phyloP scores from a whole-genome alignment of 768 basidiomycete species.

The Phaffia australis region DNA sequence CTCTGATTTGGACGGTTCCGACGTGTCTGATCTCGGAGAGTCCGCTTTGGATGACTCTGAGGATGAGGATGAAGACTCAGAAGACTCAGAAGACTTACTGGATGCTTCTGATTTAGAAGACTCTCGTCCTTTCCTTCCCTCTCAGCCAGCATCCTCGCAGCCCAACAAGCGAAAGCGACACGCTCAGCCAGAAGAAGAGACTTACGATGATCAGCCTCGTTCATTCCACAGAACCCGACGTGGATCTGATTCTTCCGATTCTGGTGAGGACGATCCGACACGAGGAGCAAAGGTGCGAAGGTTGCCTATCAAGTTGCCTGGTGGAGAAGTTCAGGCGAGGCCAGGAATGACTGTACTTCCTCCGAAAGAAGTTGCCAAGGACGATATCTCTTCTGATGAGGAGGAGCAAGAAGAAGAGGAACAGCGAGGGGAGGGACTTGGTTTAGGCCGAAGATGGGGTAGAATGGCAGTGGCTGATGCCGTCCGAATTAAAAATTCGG shows the following conservation, averaged over 20 bases:
- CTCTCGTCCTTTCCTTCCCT: neutral
- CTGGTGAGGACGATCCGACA: constrained; percentile 6
- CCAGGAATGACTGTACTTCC: constrained; percentile 33
- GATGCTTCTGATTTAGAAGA: neutral
- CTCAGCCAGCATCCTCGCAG: neutral
- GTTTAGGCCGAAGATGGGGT: constrained; percentile 47
- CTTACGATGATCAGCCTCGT: constrained; percentile 11
- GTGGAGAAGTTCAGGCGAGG: constrained; percentile 57
- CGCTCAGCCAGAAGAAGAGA: constrained; percentile 19
- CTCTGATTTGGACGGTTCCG: neutral
- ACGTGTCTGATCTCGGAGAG: neutral
- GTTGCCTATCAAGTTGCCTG: constrained; percentile 75
- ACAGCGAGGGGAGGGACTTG: constrained; percentile 49
- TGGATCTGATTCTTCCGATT: constrained; percentile 10
- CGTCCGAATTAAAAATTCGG: constrained; percentile 55
- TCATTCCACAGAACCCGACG: constrained; percentile 5
- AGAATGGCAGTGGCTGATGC: constrained; percentile 65
- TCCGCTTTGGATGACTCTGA: constrained; percentile 2
- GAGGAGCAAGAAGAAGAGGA: constrained; percentile 26
- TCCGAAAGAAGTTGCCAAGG: neutral
- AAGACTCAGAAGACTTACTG: neutral
- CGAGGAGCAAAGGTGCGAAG: constrained; percentile 31
- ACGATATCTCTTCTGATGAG: constrained; percentile 6
- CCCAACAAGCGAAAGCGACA: neutral
- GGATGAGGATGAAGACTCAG: neutral